Percentiles rank a stretch among this genome's conserved stretches.
Evolutionary conservation across 1,284 basidiomycete species (phyloP).

Genomic region (Lignosus rhinocerotis): DNA sequence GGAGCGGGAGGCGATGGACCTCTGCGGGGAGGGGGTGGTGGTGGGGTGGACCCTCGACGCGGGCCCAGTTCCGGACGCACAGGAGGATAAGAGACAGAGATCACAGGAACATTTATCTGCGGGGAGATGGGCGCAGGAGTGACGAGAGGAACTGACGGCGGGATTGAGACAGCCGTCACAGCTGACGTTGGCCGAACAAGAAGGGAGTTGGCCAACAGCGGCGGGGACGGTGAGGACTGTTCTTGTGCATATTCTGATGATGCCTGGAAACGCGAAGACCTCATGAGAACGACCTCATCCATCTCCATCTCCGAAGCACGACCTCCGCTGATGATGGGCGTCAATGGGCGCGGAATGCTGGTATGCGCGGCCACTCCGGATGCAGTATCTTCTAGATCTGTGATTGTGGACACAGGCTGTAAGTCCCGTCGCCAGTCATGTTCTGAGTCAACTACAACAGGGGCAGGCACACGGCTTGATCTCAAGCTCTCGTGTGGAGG

Average conservation of each 20-base stretch:
- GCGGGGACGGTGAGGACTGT: constrained; percentile 19
- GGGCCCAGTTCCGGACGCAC: constrained; percentile 7
- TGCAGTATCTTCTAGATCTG: constrained; percentile 2
- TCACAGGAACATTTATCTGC: constrained; percentile 7
- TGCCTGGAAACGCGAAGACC: constrained; percentile 3
- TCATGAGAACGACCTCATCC: constrained; percentile 16
- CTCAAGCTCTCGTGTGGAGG: constrained; percentile 16
- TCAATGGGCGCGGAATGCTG: constrained; percentile 3
- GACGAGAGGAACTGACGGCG: constrained; percentile 7
- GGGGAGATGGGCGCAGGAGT: constrained; percentile 15
- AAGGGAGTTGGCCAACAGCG: constrained; percentile 18
- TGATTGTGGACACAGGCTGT: background rate
- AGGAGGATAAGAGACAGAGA: constrained; percentile 8
- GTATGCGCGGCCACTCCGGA: background rate
- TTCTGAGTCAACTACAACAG: background rate
- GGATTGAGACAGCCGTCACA: constrained; percentile 14
- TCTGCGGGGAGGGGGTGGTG: constrained; percentile 3
- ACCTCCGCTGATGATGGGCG: constrained; percentile 5
- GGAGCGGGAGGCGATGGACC: constrained; percentile 4
- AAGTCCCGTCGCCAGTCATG: constrained; percentile 6
- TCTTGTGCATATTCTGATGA: constrained; percentile 7
- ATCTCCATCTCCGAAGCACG: constrained; percentile 10
- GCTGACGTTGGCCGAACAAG: constrained; percentile 21
- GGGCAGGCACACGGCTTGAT: background rate
- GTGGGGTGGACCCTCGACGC: constrained; percentile 15